Conservation (phyloP, 2,329 filamentous ascomycete genomes). For the Acrocalymma vagum region DNA sequence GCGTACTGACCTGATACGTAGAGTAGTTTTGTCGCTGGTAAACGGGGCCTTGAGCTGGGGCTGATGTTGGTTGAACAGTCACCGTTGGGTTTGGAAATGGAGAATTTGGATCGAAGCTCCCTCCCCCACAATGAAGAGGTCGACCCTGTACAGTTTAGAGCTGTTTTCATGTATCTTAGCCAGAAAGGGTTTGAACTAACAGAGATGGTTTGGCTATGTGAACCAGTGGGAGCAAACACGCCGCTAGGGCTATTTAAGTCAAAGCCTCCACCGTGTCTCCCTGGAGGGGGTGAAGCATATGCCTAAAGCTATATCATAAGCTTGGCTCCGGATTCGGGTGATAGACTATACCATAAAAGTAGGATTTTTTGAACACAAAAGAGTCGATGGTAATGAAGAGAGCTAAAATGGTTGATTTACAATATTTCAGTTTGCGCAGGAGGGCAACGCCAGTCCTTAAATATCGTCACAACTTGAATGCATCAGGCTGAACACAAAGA, state of each 20-base stretch:
- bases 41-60: constrained; percentile 13
- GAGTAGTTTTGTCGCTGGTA: too few relatives aligned
- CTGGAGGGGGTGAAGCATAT: constrained; percentile 16
- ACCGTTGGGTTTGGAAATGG: constrained; percentile 12
- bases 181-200: constrained; percentile 1
- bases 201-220: constrained; percentile 9
- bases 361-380: too few relatives aligned
- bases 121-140: constrained; percentile 23
- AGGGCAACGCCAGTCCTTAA: too few relatives aligned
- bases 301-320: constrained; percentile 19
- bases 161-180: neutral
- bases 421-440: too few relatives aligned
- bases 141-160: constrained; percentile 1
- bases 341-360: too few relatives aligned
- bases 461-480: too few relatives aligned
- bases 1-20: too few relatives aligned
- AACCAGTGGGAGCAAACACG: constrained; percentile 14
- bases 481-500: too few relatives aligned
- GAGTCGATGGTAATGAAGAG: too few relatives aligned
- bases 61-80: constrained; percentile 15
- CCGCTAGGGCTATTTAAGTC: constrained; percentile 21
- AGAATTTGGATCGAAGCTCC: constrained; percentile 21
- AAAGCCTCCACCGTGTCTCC: constrained; percentile 31
- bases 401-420: too few relatives aligned
- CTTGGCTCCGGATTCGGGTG: too few relatives aligned